Evolutionary conservation across 306 rosid genomes (phyloP), one percentile per base, ranked within the genome.

Genomic region (Vigna nakashimae): DNA sequence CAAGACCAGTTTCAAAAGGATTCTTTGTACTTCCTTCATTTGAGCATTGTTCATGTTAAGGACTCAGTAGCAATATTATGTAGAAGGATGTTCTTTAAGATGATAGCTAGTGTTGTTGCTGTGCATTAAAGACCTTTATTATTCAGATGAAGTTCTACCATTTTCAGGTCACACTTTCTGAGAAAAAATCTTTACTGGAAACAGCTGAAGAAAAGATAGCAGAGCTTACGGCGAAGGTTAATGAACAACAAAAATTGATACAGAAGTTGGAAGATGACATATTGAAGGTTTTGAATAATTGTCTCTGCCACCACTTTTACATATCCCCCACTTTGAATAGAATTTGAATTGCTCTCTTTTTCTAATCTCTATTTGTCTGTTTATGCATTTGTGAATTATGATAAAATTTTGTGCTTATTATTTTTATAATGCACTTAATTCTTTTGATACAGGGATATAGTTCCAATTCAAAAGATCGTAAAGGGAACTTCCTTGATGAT

Each of bases 201-300:
- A 88, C 91, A 80, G 91, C 97, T 42, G 93, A 91, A 69, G 79
- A 80, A 80, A 91, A 87, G 88, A 89, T 89, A 60, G 80, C 80
- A 73, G 92, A 91, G 84, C 89, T 92, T 64, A 76, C 89, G 10
- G 81, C 53, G 7, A 92, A 88, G 86, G 90, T 88, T 80, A 86
- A 85, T 48, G 99, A 92, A 82, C 98, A 91, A 73, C 87, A 89
- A 71, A 95, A 82, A 59, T 83, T 95, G 87, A 91, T 95, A 78
- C 98, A 91, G 73, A 95, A 91, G 84, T 90, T 95, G 90, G 99
- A 95, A 83, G 99, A 95, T 86, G 99, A 95, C 84, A 95, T 95
- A 84, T 80, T 81, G 74, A 95, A 92, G 99, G 99, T 95, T 59
- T 69, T 83, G 52, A 72, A 73, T 69, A 69, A 64, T 66, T 63